phyloP scores from a whole-genome alignment of 2,329 filamentous ascomycete genomes.

The Penicillium italicum region DNA sequence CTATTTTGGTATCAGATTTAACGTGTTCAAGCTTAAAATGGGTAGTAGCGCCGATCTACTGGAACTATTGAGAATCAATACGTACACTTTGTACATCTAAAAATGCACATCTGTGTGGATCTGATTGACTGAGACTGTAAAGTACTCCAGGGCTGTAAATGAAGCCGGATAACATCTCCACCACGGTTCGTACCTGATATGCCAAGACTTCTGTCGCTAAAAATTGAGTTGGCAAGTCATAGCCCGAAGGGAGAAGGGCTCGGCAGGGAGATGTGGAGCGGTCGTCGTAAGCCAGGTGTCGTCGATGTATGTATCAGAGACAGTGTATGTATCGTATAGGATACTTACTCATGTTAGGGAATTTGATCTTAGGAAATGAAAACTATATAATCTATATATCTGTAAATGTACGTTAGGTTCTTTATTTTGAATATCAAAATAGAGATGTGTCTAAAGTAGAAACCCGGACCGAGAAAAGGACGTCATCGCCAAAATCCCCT shows the following conservation, averaged over 20 bases:
- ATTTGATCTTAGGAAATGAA: not conserved
- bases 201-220: constrained; percentile 9
- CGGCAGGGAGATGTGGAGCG: constrained; percentile 3
- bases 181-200: not conserved
- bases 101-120: not conserved
- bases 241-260: constrained; percentile 1
- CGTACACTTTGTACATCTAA: not conserved
- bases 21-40: not conserved
- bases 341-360: not conserved
- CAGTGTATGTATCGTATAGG: not conserved
- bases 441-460: not conserved
- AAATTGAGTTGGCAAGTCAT: constrained; percentile 6
- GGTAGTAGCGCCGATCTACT: not conserved
- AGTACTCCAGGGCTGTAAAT: not conserved
- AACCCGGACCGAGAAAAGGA: not conserved
- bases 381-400: not conserved
- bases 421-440: not conserved
- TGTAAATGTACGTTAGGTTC: not conserved
- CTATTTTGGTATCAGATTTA: not conserved
- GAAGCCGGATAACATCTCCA: not conserved
- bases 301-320: constrained; percentile 2
- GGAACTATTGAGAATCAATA: not conserved
- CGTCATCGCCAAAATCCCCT: constrained; percentile 5
- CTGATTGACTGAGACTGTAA: not conserved
- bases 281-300: constrained; percentile 10